These are phyloP conservation scores for Aspergillus pseudoviridinutans DNA, from an alignment of 2,329 filamentous ascomycete species.

Conservation along the genomic window DNA sequence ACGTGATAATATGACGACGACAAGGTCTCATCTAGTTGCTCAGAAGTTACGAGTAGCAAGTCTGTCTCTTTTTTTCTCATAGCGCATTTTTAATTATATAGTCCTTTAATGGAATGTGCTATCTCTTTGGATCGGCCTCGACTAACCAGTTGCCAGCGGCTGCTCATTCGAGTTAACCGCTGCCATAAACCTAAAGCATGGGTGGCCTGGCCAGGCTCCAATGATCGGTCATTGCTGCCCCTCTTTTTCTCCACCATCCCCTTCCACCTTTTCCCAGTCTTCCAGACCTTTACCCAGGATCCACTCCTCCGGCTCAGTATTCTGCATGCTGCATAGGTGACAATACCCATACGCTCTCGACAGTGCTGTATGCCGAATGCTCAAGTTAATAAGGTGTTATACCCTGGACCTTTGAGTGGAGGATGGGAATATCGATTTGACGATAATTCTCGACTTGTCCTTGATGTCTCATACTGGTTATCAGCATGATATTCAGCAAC, in stretches of 20 bases:
- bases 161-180: slow-evolving; percentile 12
- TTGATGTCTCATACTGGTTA: background rate
- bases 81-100: background rate
- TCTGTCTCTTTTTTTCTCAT: background rate
- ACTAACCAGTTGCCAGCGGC: slow-evolving; percentile 4
- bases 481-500: background rate
- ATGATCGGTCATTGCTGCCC: slow-evolving; percentile 7
- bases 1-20: background rate
- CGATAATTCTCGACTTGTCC: background rate
- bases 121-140: background rate
- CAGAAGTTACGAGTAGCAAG: no score
- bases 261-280: slow-evolving; percentile 5
- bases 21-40: no score
- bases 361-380: background rate
- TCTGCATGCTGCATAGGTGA: slow-evolving; percentile 8
- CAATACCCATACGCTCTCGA: background rate
- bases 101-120: background rate
- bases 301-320: slow-evolving; percentile 18
- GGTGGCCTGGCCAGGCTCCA: slow-evolving; percentile 1
- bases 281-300: slow-evolving; percentile 12
- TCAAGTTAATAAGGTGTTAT: background rate
- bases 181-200: slow-evolving; percentile 5
- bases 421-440: background rate
- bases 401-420: background rate
- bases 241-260: slow-evolving; percentile 4